Conservation (phyloP, 306 rosid genomes). For the Cercis canadensis region DNA sequence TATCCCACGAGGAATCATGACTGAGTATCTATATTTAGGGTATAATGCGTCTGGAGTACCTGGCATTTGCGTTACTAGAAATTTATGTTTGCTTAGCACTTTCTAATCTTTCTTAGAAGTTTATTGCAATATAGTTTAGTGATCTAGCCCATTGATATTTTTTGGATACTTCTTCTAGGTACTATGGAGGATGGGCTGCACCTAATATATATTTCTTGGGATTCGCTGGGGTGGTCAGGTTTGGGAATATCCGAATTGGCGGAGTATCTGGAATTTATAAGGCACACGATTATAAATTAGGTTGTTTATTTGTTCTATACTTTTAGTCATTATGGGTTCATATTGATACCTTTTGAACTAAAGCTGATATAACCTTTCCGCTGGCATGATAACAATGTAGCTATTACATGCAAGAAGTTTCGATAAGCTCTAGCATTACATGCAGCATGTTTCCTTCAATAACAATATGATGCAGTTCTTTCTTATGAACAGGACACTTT, state of each 20-base stretch:
- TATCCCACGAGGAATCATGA: too few species aligned
- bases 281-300: constrained; percentile 63
- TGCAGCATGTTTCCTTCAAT: not conserved
- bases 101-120: not conserved
- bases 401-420: constrained; percentile 9
- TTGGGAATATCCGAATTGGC: constrained; percentile 89
- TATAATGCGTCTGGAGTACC: too few species aligned
- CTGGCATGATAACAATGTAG: not conserved
- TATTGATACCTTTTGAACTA: not conserved
- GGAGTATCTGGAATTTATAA: constrained; percentile 96
- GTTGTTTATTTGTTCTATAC: constrained; percentile 48
- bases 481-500: constrained; percentile 69
- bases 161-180: constrained; percentile 51
- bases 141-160: not conserved
- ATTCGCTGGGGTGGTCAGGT: constrained; percentile 85
- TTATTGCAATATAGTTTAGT: constrained; percentile 1
- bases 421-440: not conserved
- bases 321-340: constrained; percentile 23
- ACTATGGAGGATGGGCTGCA: constrained; percentile 97
- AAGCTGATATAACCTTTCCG: not conserved
- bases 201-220: constrained; percentile 95
- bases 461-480: constrained; percentile 29
- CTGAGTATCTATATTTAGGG: too few species aligned
- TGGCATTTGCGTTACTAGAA: not conserved
- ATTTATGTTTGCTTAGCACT: not conserved